Percentiles rank a stretch among this genome's conserved stretches.
Evolutionary conservation across 441 rosid genomes (phyloP).

Genomic region (Corymbia calophylla): DNA sequence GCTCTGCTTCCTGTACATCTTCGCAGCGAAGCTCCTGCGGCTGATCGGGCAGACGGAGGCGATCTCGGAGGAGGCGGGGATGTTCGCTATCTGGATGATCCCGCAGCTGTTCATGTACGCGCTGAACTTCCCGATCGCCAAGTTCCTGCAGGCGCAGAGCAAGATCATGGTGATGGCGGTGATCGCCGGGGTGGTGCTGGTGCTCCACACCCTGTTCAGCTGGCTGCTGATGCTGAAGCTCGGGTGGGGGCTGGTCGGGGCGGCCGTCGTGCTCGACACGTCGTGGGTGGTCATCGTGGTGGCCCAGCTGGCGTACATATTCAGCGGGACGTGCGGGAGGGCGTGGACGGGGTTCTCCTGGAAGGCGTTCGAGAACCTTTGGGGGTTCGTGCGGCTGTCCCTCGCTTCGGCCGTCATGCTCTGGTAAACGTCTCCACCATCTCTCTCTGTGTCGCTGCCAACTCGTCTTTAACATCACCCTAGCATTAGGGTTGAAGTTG

Average conservation of each 20-base stretch:
- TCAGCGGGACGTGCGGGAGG: conserved; percentile 39
- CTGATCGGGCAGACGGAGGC: conserved; percentile 22
- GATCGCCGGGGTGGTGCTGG: conserved; percentile 17
- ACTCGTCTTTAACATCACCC: background rate
- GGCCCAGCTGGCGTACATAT: conserved; percentile 24
- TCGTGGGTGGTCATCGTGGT: conserved; percentile 55
- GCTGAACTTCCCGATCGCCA: conserved; percentile 26
- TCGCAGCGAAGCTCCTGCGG: conserved; percentile 13
- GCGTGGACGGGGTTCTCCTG: conserved; percentile 69
- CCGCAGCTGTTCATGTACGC: conserved; percentile 37
- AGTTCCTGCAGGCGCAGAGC: conserved; percentile 38
- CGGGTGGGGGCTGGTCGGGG: conserved; percentile 46
- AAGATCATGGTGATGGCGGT: conserved; percentile 33
- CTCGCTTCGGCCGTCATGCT: conserved; percentile 76
- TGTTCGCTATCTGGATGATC: conserved; percentile 29
- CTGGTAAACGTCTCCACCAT: conserved; percentile 30
- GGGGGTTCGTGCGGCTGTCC: conserved; percentile 57
- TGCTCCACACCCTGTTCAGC: conserved; percentile 15
- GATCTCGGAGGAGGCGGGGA: conserved; percentile 29
- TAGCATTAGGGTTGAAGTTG: background rate
- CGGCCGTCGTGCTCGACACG: conserved; percentile 28
- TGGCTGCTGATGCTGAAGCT: conserved; percentile 41
- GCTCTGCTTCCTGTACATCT: conserved; percentile 16
- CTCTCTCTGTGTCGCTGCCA: background rate
- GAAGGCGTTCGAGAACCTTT: conserved; percentile 56